Percentiles rank a stretch among this genome's conserved stretches.
phyloP scores from a whole-genome alignment of 2,329 filamentous ascomycete genomes.

The Exserohilum turcica region DNA sequence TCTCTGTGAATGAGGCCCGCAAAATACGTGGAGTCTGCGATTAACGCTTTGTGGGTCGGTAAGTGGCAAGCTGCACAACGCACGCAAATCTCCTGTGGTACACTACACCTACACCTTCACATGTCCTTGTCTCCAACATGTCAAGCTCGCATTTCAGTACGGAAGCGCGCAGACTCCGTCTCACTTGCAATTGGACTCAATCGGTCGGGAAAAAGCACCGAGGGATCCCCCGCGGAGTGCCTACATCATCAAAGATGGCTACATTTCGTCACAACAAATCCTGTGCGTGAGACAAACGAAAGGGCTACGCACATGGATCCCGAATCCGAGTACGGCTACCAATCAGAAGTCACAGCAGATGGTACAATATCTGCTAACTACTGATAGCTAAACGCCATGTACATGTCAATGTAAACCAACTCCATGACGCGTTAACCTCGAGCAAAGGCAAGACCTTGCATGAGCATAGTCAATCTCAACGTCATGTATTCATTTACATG shows the following conservation, averaged over 20 bases:
- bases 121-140: neutral
- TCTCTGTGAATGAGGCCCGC: too few species aligned
- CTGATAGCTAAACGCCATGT: neutral
- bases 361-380: neutral
- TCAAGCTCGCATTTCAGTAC: neutral
- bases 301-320: neutral
- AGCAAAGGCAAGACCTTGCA: neutral
- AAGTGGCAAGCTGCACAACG: neutral
- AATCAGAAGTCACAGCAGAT: neutral
- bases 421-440: slow-evolving; percentile 6
- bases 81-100: neutral
- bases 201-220: neutral
- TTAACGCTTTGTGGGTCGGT: neutral
- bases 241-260: neutral
- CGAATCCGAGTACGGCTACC: neutral
- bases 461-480: neutral
- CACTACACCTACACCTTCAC: too few species aligned
- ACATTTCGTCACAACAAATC: neutral
- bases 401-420: neutral
- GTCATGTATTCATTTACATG: neutral
- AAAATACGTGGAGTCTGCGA: neutral
- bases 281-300: neutral
- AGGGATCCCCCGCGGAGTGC: slow-evolving; percentile 1
- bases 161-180: neutral
- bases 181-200: neutral